Evolutionary conservation across 169 alveolate genomes (phyloP).

Genomic region (Plasmodium sp.): DNA sequence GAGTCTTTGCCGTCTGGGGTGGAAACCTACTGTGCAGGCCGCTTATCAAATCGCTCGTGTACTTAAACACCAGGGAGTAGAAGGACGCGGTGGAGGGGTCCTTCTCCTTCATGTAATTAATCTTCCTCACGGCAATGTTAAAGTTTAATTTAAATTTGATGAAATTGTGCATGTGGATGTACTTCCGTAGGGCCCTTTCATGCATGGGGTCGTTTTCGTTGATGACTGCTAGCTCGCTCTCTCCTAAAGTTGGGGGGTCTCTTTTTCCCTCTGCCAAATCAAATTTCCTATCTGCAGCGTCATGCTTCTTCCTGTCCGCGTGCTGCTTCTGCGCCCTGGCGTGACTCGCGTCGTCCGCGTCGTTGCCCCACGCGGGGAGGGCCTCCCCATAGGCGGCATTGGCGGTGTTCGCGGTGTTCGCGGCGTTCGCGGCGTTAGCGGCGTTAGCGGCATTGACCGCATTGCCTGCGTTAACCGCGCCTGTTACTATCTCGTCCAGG

Average conservation of each 20-base stretch:
- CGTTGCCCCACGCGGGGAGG: not conserved
- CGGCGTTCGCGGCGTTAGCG: no score
- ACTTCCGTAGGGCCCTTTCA: slow-evolving; percentile 13
- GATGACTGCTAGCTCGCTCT: not conserved
- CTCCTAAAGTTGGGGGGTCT: not conserved
- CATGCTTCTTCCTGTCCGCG: not conserved
- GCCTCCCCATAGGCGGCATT: not conserved
- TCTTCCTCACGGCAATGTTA: slow-evolving; percentile 46
- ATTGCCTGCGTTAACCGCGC: not conserved
- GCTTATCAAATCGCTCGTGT: slow-evolving; percentile 4
- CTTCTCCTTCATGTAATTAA: not conserved
- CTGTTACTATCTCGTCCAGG: slow-evolving; percentile 3
- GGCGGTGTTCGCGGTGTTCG: not conserved
- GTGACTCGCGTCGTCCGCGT: not conserved
- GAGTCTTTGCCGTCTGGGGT: not conserved
- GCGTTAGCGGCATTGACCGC: no score
- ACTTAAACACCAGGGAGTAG: slow-evolving; percentile 16
- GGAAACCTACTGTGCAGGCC: not conserved
- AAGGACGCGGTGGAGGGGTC: not conserved
- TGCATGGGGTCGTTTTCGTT: slow-evolving; percentile 18
- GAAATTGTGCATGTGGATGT: slow-evolving; percentile 10
- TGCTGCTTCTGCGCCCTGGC: not conserved
- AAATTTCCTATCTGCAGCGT: not conserved
- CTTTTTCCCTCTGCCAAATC: slow-evolving; percentile 1
- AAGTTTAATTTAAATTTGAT: slow-evolving; percentile 48